Evolutionary conservation across 2,329 filamentous ascomycete species (phyloP).

Genomic region (Pestalotiopsis sp.): DNA sequence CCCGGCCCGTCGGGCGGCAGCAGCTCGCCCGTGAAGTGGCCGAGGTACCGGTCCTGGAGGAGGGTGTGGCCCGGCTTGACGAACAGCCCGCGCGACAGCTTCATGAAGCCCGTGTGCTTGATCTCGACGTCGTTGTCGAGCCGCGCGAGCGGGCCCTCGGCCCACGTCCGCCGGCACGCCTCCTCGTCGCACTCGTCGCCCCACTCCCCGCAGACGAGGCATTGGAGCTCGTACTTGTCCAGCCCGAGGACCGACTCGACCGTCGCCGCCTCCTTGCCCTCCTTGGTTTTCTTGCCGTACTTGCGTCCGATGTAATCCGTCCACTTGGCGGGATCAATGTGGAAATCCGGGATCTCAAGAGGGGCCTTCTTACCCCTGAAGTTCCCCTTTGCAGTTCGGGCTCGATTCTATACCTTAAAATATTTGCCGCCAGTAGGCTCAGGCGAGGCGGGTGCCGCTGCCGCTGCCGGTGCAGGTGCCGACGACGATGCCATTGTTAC

Average conservation of each 20-base stretch:
- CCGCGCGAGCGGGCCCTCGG: not conserved
- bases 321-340: not conserved
- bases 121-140: not conserved
- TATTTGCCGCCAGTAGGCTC: not conserved
- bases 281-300: not conserved
- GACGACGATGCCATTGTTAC: not conserved
- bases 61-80: not conserved
- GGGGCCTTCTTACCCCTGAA: not conserved
- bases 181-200: not conserved
- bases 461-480: not conserved
- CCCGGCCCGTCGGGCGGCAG: not conserved
- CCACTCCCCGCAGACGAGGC: conserved; percentile 4
- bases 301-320: not conserved
- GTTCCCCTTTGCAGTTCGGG: not conserved
- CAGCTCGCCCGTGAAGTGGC: conserved; percentile 1
- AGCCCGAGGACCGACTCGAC: not conserved
- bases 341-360: not conserved
- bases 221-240: not conserved
- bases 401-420: not conserved
- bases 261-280: not conserved
- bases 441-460: too few relatives aligned
- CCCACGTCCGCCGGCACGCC: not conserved
- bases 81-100: not conserved
- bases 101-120: not conserved
- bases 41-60: not conserved